phyloP scores from a whole-genome alignment of 2,329 filamentous ascomycete species.

The Microascus cirrosus region DNA sequence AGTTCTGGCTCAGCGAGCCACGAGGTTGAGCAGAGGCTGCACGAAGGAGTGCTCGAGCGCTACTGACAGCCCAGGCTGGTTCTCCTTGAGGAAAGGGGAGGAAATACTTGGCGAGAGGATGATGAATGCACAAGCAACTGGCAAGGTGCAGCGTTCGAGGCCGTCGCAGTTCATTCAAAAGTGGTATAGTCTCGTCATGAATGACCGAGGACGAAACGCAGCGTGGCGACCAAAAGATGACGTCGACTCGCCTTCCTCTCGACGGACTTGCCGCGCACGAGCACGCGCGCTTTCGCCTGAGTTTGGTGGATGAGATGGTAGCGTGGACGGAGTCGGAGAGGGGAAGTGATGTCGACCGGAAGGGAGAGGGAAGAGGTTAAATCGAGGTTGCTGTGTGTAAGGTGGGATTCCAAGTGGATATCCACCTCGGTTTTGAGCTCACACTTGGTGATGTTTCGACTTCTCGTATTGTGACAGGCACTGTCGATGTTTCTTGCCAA shows the following conservation, averaged over 20 bases:
- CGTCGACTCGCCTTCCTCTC: not conserved
- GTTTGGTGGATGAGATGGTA: not conserved
- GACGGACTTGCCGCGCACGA: not conserved
- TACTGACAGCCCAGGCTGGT: not conserved
- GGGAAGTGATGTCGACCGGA: not conserved
- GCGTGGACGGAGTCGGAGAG: not conserved
- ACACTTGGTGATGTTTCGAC: too few species aligned
- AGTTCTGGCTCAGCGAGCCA: not conserved
- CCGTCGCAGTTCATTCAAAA: conserved; percentile 1
- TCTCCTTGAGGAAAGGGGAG: not conserved
- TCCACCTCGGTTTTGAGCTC: too few species aligned
- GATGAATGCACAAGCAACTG: not conserved
- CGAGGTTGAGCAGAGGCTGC: not conserved
- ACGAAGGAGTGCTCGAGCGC: not conserved
- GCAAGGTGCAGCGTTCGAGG: not conserved
- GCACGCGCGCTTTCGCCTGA: not conserved
- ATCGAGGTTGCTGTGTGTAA: too few species aligned
- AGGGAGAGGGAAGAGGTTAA: too few species aligned
- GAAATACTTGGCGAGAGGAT: not conserved
- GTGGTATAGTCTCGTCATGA: conserved; percentile 1
- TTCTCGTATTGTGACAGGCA: too few species aligned
- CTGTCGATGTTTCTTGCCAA: too few species aligned
- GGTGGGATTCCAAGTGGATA: too few species aligned
- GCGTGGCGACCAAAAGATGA: not conserved
- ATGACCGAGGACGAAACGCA: not conserved